A percentile compares a stretch with the other conserved stretches of the same genome.
Conservation (phyloP, 192 early-diverging fungal species). For the Chytriomyces confervae region DNA sequence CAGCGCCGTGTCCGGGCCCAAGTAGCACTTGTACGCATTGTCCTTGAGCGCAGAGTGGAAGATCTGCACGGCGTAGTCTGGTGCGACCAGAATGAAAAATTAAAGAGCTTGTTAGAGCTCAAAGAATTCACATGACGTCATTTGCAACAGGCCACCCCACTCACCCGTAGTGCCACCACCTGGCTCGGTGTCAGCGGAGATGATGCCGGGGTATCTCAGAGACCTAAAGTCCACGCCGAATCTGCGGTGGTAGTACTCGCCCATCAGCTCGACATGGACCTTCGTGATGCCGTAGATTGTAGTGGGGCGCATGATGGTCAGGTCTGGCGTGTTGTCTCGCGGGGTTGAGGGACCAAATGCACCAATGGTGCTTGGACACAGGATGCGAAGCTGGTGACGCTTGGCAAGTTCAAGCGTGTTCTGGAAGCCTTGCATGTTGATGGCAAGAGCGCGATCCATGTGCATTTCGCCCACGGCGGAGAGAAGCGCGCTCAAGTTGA, state of each 20-base stretch:
- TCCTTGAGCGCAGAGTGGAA: constrained; percentile 69
- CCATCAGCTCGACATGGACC: constrained; percentile 69
- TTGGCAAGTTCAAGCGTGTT: constrained; percentile 69
- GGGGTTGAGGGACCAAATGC: constrained; percentile 72
- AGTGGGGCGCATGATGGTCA: constrained; percentile 72
- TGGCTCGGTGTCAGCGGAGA: constrained; percentile 68
- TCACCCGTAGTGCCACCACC: constrained; percentile 67
- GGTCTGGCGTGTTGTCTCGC: constrained; percentile 64
- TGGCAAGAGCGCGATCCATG: constrained; percentile 59
- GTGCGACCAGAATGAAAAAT: too few species aligned
- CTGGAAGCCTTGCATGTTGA: constrained; percentile 73
- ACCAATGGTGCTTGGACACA: constrained; percentile 72
- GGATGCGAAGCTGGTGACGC: constrained; percentile 60
- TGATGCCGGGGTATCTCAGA: constrained; percentile 69
- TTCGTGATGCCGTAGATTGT: constrained; percentile 76
- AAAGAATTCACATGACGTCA: too few species aligned
- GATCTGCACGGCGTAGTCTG: constrained; percentile 72
- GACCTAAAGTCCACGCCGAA: constrained; percentile 71
- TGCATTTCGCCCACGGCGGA: constrained; percentile 73
- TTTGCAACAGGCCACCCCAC: background rate
- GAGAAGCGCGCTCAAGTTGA: constrained; percentile 71
- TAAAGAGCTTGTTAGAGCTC: too few species aligned
- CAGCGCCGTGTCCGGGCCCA: constrained; percentile 59
- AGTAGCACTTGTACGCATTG: constrained; percentile 64
- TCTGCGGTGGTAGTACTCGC: constrained; percentile 71